Conservation (phyloP, 805 yeast genomes). For the Monosporozyma aerobia region DNA sequence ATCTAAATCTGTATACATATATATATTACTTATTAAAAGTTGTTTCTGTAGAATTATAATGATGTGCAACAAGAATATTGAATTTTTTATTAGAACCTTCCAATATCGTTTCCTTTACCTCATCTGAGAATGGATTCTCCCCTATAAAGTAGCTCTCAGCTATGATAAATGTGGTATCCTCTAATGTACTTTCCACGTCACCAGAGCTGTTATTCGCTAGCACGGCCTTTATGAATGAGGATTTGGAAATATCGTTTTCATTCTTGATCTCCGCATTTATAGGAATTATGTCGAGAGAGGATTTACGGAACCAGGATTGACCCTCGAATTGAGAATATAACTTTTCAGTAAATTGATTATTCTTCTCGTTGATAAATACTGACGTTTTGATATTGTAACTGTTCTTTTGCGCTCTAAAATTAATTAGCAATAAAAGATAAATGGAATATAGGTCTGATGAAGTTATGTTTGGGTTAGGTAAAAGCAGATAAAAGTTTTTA, state of each 20-base stretch:
- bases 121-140: conserved; percentile 17
- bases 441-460: conserved; percentile 25
- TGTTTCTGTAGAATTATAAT: conserved; percentile 3
- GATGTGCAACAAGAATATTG: conserved; percentile 18
- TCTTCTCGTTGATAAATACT: conserved; percentile 17
- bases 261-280: conserved; percentile 7
- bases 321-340: conserved; percentile 10
- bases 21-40: background rate
- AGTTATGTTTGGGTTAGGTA: conserved; percentile 20
- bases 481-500: conserved; percentile 14
- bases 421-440: conserved; percentile 17
- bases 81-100: conserved; percentile 20
- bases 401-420: conserved; percentile 10
- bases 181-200: conserved; percentile 9
- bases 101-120: conserved; percentile 13
- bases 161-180: conserved; percentile 22
- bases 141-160: conserved; percentile 16
- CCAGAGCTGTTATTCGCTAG: conserved; percentile 7
- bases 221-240: conserved; percentile 16
- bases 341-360: conserved; percentile 10
- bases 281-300: conserved; percentile 9
- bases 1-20: background rate
- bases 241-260: background rate
- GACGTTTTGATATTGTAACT: conserved; percentile 10
- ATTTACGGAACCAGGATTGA: conserved; percentile 14